These are phyloP conservation scores for Endoconidiophora polonica DNA, from an alignment of 2,329 filamentous ascomycete genomes.

Conservation along the genomic window DNA sequence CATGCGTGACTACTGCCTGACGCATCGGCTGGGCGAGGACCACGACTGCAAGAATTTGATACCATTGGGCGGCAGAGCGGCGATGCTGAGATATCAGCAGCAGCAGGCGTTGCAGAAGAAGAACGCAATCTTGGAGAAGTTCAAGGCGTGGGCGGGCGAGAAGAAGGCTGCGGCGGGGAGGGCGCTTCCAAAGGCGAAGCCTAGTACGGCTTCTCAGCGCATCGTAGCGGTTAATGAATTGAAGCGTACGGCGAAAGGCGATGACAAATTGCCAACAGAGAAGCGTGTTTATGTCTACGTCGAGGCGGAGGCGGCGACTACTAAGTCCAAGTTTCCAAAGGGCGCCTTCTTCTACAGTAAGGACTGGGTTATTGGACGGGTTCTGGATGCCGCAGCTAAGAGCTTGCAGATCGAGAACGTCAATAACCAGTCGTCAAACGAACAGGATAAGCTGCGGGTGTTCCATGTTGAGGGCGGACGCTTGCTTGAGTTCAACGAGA, in stretches of 20 bases:
- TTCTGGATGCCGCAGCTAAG: constrained; percentile 63
- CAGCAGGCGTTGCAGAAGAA: constrained; percentile 40
- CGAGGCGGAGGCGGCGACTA: constrained; percentile 76
- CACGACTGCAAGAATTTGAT: constrained; percentile 68
- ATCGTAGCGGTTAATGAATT: constrained; percentile 57
- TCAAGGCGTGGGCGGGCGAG: constrained; percentile 64
- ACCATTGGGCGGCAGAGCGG: constrained; percentile 27
- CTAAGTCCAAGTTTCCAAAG: constrained; percentile 65
- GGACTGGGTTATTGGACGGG: constrained; percentile 78
- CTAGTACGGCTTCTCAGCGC: constrained; percentile 45
- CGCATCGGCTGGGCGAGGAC: constrained; percentile 60
- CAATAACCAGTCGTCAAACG: constrained; percentile 60
- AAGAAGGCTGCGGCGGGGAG: constrained; percentile 49
- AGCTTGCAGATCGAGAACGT: constrained; percentile 65
- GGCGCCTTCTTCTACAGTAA: constrained; percentile 65
- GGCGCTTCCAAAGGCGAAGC: constrained; percentile 45
- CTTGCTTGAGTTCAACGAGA: constrained; percentile 74
- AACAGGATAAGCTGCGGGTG: constrained; percentile 66
- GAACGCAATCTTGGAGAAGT: constrained; percentile 59
- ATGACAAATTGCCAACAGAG: constrained; percentile 60
- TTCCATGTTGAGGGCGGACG: constrained; percentile 88
- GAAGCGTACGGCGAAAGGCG: constrained; percentile 80
- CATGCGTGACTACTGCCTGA: constrained; percentile 59
- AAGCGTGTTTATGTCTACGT: constrained; percentile 85
- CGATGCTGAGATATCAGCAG: constrained; percentile 27